Base-by-base conservation (phyloP, 306 rosid species). In the Vigna hirtella region DNA sequence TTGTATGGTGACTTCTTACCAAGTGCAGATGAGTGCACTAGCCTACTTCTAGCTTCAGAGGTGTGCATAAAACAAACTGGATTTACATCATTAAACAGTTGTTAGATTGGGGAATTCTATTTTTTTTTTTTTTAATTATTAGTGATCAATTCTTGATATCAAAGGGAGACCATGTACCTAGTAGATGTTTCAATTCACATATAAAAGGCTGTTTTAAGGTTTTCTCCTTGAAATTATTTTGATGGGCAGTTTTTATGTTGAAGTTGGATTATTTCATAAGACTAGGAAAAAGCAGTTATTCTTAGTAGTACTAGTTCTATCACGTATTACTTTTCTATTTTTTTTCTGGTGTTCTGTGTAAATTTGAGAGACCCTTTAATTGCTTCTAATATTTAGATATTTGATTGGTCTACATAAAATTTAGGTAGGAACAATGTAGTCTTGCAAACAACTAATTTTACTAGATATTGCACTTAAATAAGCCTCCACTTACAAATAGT, bases 1-100 rank as follows among this genome's bases (percentile, higher is more conserved):
- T 79, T 88, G 78, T 92, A 91, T 57, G 89, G 98, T 42, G 98
- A 95, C 79, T 95, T 92, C 83, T 82, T 95, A 84, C 98, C 98
- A 5, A 88, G 97, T 74, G 86, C 81, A 42, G 97, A 92, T 66
- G 98, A 92, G 85, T 83, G 97, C 83, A 86, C 97, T 66, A 95
- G 91, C 92, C 88, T 92, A 77, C 96, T 95, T 87, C 84, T 92
- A 63, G 98, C 98, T 40, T 77, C 89, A 4, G 93, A 95, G 98
- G 98, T 95, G 76, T 16, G 82, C 85, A 42, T 66, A 73, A 38
- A 22, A 68, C 15, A 68, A 36, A 6, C 1, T 47, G 4, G 5
- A 53, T 38, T 64, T 62, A 28, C 16, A 34, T 49, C 42, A 64
- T 3, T 48, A 20, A 47, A 57, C 24, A 51, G 15, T 52, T 20